A percentile compares a stretch with the other conserved stretches of the same genome.
These are phyloP conservation scores for Nemophila menziesii DNA, from an alignment of 257 asterid species.

Conservation along the genomic window DNA sequence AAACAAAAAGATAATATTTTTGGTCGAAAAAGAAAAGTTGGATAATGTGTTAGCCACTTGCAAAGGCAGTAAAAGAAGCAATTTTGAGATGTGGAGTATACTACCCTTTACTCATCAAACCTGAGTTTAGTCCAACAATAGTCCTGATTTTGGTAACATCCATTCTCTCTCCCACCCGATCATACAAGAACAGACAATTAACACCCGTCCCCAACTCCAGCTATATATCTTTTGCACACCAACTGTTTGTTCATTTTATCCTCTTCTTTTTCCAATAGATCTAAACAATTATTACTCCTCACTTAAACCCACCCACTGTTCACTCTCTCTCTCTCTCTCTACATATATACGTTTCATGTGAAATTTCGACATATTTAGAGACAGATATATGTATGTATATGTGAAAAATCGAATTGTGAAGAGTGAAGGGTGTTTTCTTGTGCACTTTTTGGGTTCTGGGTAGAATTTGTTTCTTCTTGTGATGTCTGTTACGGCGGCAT, in stretches of 20 bases:
- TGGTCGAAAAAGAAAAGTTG: neutral
- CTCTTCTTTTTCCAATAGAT: neutral
- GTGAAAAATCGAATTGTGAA: neutral
- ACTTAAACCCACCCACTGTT: neutral
- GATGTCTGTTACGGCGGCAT: too few species aligned
- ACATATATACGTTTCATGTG: neutral
- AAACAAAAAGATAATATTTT: too few species aligned
- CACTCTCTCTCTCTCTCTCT: too few species aligned
- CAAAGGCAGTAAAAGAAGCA: neutral
- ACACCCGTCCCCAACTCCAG: neutral
- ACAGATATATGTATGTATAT: neutral
- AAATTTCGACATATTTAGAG: neutral
- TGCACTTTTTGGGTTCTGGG: neutral
- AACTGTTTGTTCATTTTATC: too few species aligned
- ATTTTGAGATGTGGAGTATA: neutral
- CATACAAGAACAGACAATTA: too few species aligned
- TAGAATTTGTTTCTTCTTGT: neutral
- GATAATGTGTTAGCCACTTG: neutral
- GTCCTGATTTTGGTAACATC: constrained; percentile 6
- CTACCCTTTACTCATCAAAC: constrained; percentile 4
- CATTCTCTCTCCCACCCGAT: neutral
- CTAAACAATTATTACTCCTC: neutral
- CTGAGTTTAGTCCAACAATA: constrained; percentile 10
- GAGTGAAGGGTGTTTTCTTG: neutral
- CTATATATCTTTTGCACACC: neutral